A percentile compares a stretch with the other conserved stretches of the same genome.
These are phyloP conservation scores for Naganishia onofrii DNA, from an alignment of 768 basidiomycete genomes.

Conservation along the genomic window DNA sequence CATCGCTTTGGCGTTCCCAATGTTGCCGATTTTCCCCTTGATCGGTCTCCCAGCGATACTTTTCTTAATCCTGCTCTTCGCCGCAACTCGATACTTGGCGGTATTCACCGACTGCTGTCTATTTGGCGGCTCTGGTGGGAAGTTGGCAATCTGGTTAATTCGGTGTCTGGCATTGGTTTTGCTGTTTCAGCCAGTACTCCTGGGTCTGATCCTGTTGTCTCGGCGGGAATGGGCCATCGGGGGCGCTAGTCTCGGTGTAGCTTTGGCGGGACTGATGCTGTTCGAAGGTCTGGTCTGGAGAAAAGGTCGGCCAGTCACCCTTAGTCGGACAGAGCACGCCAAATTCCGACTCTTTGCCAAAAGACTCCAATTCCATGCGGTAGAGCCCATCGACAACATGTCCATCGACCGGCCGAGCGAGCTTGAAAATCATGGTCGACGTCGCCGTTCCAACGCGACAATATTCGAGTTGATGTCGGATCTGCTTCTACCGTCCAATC, in stretches of 20 bases:
- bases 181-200: slow-evolving; percentile 68
- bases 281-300: slow-evolving; percentile 56
- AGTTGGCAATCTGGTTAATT: slow-evolving; percentile 71
- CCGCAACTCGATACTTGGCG: slow-evolving; percentile 73
- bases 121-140: slow-evolving; percentile 66
- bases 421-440: slow-evolving; percentile 41
- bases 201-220: slow-evolving; percentile 70
- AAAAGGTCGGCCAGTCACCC: slow-evolving; percentile 46
- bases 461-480: slow-evolving; percentile 76
- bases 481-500: slow-evolving; percentile 68
- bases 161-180: slow-evolving; percentile 70
- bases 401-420: slow-evolving; percentile 23
- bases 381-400: slow-evolving; percentile 22
- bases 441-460: slow-evolving; percentile 72
- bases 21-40: slow-evolving; percentile 72
- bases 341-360: slow-evolving; percentile 26
- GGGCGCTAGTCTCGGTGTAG: slow-evolving; percentile 62
- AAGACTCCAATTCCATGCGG: slow-evolving; percentile 54
- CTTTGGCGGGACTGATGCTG: slow-evolving; percentile 59
- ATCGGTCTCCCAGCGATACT: slow-evolving; percentile 69
- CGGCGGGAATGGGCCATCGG: slow-evolving; percentile 71
- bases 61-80: slow-evolving; percentile 56
- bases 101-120: slow-evolving; percentile 74
- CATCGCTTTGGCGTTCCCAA: slow-evolving; percentile 69
- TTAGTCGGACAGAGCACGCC: slow-evolving; percentile 56